Conservation (phyloP, 805 yeast genomes). For the Zygosaccharomyces gambellarensis region DNA sequence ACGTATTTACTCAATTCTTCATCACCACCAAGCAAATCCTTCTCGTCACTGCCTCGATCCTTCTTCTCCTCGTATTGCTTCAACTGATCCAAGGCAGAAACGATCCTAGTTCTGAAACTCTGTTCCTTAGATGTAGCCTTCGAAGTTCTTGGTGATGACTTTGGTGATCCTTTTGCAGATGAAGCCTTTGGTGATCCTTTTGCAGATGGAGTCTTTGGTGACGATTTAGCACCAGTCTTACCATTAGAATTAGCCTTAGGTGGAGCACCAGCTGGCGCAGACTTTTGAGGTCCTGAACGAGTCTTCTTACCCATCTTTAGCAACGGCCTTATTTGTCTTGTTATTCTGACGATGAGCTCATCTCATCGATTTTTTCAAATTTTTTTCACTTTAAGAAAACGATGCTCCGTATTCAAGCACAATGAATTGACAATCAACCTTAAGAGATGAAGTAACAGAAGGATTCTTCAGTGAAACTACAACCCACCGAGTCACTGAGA, state of each 20-base stretch:
- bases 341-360: constrained; percentile 3
- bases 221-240: constrained; percentile 8
- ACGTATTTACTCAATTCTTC: constrained; percentile 43
- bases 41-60: constrained; percentile 30
- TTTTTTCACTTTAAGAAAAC: constrained; percentile 2
- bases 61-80: constrained; percentile 48
- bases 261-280: constrained; percentile 16
- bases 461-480: neutral
- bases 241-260: constrained; percentile 18
- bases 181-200: constrained; percentile 12
- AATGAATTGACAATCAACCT: neutral
- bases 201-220: constrained; percentile 12
- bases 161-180: constrained; percentile 17
- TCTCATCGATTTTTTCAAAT: constrained; percentile 8
- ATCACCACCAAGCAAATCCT: constrained; percentile 55
- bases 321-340: neutral
- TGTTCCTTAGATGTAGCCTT: constrained; percentile 15
- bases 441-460: no score
- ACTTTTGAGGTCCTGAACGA: constrained; percentile 14
- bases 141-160: constrained; percentile 9
- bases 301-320: constrained; percentile 19
- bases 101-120: constrained; percentile 27
- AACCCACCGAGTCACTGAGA: neutral
- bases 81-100: constrained; percentile 61
- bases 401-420: constrained; percentile 2